These are phyloP conservation scores for Petrea volubilis DNA, from an alignment of 257 asterid species.

Conservation along the genomic window DNA sequence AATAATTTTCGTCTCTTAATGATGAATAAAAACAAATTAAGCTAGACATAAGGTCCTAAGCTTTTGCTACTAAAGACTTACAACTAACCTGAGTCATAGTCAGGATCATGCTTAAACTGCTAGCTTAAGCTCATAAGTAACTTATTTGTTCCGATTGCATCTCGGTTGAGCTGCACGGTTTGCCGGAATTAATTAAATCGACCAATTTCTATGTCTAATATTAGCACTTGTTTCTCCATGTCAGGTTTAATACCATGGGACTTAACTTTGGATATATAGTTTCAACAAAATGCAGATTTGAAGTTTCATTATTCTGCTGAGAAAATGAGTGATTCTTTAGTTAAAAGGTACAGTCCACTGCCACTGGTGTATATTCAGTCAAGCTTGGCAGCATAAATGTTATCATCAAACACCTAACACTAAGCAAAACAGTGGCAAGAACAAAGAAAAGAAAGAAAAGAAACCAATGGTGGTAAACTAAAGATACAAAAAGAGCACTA, in stretches of 20 bases:
- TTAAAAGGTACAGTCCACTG: background rate
- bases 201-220: background rate
- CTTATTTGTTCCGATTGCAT: background rate
- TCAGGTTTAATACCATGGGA: background rate
- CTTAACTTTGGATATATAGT: background rate
- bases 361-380: background rate
- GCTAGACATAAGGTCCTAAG: background rate
- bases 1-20: background rate
- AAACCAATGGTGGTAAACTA: constrained; percentile 17
- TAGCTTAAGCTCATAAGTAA: background rate
- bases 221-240: constrained; percentile 2
- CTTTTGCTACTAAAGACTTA: background rate
- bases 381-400: background rate
- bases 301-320: background rate
- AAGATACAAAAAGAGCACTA: background rate
- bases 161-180: background rate
- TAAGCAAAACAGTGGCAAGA: background rate
- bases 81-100: background rate
- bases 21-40: background rate
- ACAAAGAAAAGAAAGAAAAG: background rate
- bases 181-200: background rate
- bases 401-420: constrained; percentile 5
- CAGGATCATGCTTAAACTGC: background rate
- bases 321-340: background rate
- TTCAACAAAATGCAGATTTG: background rate